Base-by-base conservation (phyloP, 2,329 filamentous ascomycete species). In the Aspergillus fructus region DNA sequence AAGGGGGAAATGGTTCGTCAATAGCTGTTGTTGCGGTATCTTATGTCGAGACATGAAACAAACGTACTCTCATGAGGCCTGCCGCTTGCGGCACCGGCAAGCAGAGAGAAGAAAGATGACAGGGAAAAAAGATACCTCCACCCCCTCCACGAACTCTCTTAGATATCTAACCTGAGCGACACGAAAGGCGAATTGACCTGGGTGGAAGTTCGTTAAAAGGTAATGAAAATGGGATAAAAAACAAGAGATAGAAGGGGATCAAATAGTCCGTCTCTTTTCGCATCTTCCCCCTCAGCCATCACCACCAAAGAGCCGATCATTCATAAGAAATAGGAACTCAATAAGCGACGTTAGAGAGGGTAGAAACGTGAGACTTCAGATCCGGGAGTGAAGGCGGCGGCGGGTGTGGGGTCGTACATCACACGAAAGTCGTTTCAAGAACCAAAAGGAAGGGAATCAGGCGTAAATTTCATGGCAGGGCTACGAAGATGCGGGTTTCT, bases 11-110 rank as follows among this genome's bases (percentile, higher is more conserved):
- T 64, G 59, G 62, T 70, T 71, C 69, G 67, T 71, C 66, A 71
- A 69, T 67, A 68, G 64, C 65, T 61, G 65, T 66, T 65, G 66
- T 69, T 68, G 68, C 70, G 69, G 70, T 71, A 72, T 72, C 70
- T 72, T 68, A 65, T 68, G 64, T 66, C 59, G 65, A 64, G 62
- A 64, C 68, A 70, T 69, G 64, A 70, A 69, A 62, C 65, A 71
- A 61, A 67, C 64, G 63, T 66, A 65, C 58, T 65, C 63, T 64
- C 62, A 60, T 67, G 55, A 61, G 58, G 59, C 56, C 57, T 59
- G 60, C 59, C 60, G 60, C 63, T 66, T 48, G 64, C 63, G 60
- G 64, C 63, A 59, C 55, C 42, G 17, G 47, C 51, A 61, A 59
- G 55, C 33, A 40, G 50, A 54, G 55, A 60, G 49, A 51, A 54